Evolutionary conservation across 208 protist genomes (phyloP).

Genomic region (Leishmania amazonensis): DNA sequence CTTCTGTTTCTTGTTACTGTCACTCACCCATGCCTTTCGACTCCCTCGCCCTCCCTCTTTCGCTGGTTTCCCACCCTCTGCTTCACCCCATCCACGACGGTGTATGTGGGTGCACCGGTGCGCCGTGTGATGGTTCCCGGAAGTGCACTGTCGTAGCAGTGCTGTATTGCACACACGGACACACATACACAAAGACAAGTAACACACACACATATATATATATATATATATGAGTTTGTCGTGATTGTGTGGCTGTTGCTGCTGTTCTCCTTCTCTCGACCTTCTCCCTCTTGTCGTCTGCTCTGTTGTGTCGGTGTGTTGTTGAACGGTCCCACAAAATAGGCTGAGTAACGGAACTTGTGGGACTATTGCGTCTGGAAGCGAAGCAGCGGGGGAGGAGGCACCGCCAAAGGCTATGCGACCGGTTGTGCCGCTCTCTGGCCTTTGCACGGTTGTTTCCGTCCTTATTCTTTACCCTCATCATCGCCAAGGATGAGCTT

Average conservation of each 20-base stretch:
- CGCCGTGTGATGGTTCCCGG: not conserved
- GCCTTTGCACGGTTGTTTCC: not conserved
- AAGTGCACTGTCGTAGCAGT: not conserved
- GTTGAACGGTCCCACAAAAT: not conserved
- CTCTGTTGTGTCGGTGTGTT: not conserved
- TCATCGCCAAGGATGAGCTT: slow-evolving; percentile 61
- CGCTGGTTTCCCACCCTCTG: not conserved
- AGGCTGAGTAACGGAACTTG: not conserved
- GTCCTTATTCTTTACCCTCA: not conserved
- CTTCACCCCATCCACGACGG: not conserved
- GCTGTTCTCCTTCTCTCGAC: not conserved
- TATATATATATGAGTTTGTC: not conserved
- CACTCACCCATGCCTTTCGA: not conserved
- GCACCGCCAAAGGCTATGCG: not conserved
- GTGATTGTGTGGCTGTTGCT: not conserved
- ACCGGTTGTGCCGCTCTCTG: not conserved
- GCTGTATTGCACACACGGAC: not conserved
- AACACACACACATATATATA: not conserved
- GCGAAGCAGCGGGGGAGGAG: not conserved
- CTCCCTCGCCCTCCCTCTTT: not conserved
- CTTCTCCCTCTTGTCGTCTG: not conserved
- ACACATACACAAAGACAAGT: not conserved
- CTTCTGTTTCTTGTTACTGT: not conserved
- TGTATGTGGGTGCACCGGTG: not conserved
- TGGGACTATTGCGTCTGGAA: not conserved